Percentiles rank a stretch among this genome's conserved stretches.
These are phyloP conservation scores for Cenococcum geophilum DNA, from an alignment of 495 filamentous ascomycete species.

Conservation along the genomic window DNA sequence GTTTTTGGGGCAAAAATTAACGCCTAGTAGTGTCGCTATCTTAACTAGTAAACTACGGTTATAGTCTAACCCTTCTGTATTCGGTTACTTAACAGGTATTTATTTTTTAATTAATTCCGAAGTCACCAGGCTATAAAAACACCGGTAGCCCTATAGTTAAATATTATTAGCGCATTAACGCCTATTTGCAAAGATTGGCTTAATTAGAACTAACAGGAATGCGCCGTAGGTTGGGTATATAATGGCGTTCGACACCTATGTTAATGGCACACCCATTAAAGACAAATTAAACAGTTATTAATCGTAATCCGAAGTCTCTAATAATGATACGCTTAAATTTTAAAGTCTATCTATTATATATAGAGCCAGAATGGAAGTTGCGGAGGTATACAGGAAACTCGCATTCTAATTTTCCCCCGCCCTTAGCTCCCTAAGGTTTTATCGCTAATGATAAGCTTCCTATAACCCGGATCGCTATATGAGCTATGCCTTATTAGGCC, in stretches of 20 bases:
- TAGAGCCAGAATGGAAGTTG: too few relatives aligned
- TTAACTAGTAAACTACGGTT: background rate
- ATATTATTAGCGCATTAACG: conserved; percentile 7
- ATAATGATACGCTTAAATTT: too few relatives aligned
- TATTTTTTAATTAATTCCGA: conserved; percentile 60
- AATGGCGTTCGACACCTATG: conserved; percentile 64
- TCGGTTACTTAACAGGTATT: conserved; percentile 63
- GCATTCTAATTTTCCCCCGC: too few relatives aligned
- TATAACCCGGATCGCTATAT: too few relatives aligned
- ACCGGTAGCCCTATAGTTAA: conserved; percentile 49
- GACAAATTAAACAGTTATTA: background rate
- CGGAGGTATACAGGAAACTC: too few relatives aligned
- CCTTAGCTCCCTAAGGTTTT: too few relatives aligned
- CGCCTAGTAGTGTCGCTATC: conserved; percentile 1
- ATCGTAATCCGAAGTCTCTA: background rate
- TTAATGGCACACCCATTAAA: conserved; percentile 61
- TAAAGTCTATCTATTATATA: too few relatives aligned
- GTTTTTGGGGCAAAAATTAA: background rate
- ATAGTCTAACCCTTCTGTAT: conserved; percentile 67
- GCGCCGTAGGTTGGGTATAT: conserved; percentile 67
- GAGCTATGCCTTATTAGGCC: too few relatives aligned
- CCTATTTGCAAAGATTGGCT: background rate
- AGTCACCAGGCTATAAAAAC: conserved; percentile 61
- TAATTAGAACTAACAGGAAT: conserved; percentile 54
- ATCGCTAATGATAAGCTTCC: too few relatives aligned